Evolutionary conservation across 805 yeast species (phyloP), one percentile per base, ranked within the genome.

Genomic region (Candida ascalaphidarum): DNA sequence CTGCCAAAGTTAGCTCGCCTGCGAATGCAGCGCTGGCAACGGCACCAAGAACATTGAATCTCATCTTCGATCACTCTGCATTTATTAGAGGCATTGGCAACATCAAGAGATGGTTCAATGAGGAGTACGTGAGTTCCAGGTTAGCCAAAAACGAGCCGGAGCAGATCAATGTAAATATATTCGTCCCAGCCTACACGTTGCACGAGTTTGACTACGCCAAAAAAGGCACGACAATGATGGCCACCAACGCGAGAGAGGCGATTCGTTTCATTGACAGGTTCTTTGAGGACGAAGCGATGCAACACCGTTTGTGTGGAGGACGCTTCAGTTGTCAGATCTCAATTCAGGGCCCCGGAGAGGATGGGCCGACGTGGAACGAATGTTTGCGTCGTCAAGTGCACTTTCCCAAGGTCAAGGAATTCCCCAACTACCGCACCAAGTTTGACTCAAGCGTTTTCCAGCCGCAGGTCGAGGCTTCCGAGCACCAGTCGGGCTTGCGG

Each of bases 41-140:
- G n/a, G n/a, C n/a, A n/a, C n/a, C n/a, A n/a, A n/a, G n/a, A n/a
- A n/a, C n/a, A n/a, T n/a, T n/a, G 11, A 54, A 57, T 44, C 60
- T 78, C 33, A 73, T 80, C 12, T 42, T 80, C 23, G 88, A 80
- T 44, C 81, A 78, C 13, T 69, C 82, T 5, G 77, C 82, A 2
- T 62, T 80, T 35, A 74, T 75, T 12, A 70, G 77, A 30, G 89
- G 85, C 2, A 59, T 80, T 25, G 83, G 82, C 1, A 74, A 74
- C 41, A 62, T 80, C 43, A 74, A 73, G 44, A 55, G 73, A 40
- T 80, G 86, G 86, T 60, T 66, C 33, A 54, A 62, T 27, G 43
- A 58, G 37, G 46, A 60, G 27, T 57, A 53, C 29, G 46, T 58
- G 20, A 36, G 36, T 10, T 26, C 57, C 11, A 52, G 51, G 23